phyloP scores from a whole-genome alignment of 176 grass and related monocot species.

The Carex myosuroides region DNA sequence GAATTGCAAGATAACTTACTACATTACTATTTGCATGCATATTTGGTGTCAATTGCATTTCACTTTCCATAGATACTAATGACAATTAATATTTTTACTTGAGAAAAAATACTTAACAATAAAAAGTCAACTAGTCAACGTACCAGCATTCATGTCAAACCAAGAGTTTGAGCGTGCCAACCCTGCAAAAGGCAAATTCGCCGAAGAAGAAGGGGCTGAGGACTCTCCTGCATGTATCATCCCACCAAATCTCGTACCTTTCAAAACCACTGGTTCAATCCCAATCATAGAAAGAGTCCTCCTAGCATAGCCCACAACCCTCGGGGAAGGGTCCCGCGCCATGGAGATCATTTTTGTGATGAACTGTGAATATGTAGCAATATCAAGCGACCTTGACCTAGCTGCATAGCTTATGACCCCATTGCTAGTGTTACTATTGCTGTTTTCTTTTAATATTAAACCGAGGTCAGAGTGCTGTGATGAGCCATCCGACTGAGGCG shows the following conservation, averaged over 20 bases:
- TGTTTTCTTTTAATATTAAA: constrained; percentile 54
- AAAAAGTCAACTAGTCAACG: neutral
- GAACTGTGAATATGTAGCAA: constrained; percentile 63
- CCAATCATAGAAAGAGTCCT: constrained; percentile 76
- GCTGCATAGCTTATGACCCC: constrained; percentile 45
- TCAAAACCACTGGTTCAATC: constrained; percentile 75
- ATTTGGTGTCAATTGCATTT: neutral
- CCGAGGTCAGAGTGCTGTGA: constrained; percentile 93
- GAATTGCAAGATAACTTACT: neutral
- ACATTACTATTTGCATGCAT: neutral
- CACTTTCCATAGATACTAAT: neutral
- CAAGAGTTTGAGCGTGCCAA: constrained; percentile 90
- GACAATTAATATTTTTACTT: neutral
- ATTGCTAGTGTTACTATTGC: constrained; percentile 44
- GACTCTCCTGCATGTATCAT: constrained; percentile 47
- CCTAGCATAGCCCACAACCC: constrained; percentile 55
- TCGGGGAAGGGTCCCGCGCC: constrained; percentile 87
- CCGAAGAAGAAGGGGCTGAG: constrained; percentile 42
- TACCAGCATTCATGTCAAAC: constrained; percentile 98
- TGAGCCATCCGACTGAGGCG: constrained; percentile 89
- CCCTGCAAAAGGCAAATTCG: constrained; percentile 44
- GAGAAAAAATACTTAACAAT: neutral
- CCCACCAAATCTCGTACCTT: constrained; percentile 63
- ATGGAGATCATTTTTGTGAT: constrained; percentile 69
- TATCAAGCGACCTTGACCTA: constrained; percentile 51